Evolutionary conservation across 192 early-diverging fungal species (phyloP), one percentile per base, ranked within the genome.

Genomic region (Gaertneriomyces sp.): DNA sequence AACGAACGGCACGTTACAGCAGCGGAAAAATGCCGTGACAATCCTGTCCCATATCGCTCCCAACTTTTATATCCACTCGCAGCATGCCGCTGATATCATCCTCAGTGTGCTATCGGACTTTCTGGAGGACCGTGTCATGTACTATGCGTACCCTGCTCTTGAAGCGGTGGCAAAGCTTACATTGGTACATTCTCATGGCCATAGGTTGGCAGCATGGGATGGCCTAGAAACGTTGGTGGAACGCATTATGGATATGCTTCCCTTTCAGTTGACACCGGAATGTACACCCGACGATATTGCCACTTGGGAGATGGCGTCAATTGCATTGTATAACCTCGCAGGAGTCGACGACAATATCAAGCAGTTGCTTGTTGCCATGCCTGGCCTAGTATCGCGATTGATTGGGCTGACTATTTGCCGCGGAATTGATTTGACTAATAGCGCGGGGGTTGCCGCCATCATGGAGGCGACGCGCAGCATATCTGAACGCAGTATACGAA

Each of bases 41-140:
- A 85, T 88, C 40, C 72, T 88, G 59, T 84, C 85, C 45, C 85
- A 88, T 49, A 81, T 89, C 46, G 79, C 74, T 1, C 71, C 75
- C 33, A 75, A 73, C 56, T 17, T 88, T 50, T 69, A 60, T 17
- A 40, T 88, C 8, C 75, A 76, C 1, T 61, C 72, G 45, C 40
- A 70, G 25, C 46, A 71, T 58, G 47, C 72, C 53, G 66, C 72
- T 38, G 56, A 73, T 56, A 54, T 82, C 49, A 62, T 86, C 60
- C 46, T 83, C 66, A 70, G 59, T 62, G 47, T 77, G 56, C 60
- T 76, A 69, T 43, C 73, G 65, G 80, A 88, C 65, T 81, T 88
- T 77, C 62, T 83, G 42, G 70, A 71, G n/a, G 80, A 79, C 7
- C 74, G 64, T 6, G 83, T 83, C 53, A 81, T 79, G 3, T 82